Percentiles rank a stretch among this genome's conserved stretches.
phyloP scores from a whole-genome alignment of 169 alveolate species.

The Plasmodium inui region DNA sequence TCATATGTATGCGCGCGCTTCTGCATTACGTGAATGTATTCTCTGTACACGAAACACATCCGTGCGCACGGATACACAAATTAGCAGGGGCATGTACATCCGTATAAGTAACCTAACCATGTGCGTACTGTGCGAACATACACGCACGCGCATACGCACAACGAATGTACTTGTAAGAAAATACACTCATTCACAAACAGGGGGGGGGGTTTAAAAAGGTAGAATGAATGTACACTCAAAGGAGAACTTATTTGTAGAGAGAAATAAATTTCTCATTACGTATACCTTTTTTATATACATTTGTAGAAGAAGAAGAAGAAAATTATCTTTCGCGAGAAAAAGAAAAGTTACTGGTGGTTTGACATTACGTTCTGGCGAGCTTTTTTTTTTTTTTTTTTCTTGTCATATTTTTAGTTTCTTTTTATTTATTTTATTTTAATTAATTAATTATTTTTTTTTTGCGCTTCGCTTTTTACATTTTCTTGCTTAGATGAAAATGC shows the following conservation, averaged over 20 bases:
- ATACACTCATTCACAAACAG: neutral
- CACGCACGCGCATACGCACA: neutral
- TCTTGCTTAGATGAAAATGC: neutral
- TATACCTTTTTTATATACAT: neutral
- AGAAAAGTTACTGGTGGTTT: neutral
- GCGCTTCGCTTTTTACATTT: neutral
- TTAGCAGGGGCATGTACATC: neutral
- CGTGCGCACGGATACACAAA: neutral
- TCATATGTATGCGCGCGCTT: neutral
- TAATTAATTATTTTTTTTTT: neutral
- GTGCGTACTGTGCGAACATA: neutral
- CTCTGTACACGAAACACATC: neutral
- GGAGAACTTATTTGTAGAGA: neutral
- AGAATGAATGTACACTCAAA: neutral
- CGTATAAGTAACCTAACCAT: neutral
- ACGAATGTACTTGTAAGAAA: neutral
- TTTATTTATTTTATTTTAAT: neutral
- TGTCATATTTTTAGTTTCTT: neutral
- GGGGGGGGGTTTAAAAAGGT: neutral
- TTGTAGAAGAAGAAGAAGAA: neutral
- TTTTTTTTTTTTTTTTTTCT: slow-evolving; percentile 21
- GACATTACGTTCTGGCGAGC: slow-evolving; percentile 15
- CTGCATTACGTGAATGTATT: neutral
- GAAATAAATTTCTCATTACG: neutral
- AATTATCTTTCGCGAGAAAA: neutral